Base-by-base conservation (phyloP, 2,329 filamentous ascomycete species). In the Fusarium pseudocircinatum region DNA sequence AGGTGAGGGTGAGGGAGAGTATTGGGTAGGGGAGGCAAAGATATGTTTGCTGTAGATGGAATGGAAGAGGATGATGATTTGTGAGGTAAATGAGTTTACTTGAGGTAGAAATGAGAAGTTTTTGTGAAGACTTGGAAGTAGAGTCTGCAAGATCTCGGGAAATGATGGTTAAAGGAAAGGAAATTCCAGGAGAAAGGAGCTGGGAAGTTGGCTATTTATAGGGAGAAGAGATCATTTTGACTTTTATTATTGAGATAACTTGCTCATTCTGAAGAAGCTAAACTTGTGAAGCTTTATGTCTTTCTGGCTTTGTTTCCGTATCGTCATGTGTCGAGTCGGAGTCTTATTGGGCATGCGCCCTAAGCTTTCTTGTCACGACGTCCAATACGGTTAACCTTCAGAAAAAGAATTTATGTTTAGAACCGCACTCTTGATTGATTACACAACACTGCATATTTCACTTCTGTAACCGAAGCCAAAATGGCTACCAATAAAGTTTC, bases 371-470 rank as follows among this genome's bases (percentile, higher is more conserved):
- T 2, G 20, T 9, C 24, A 6, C 18, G 4, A 18, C 0, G 0
- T 6, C 2, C 3, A 16, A 5, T 9, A 10, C 1, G 10, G 20
- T 53, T 7, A n/a, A 39, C 2, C 14, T 28, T 15, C 0, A 8
- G 2, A 36, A 36, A 20, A 13, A 36, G 26, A 8, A 2, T 1
- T 2, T 2, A 2, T 36, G 0, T 6, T 15, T 0, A 8, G 3
- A 26, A 5, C 9, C 14, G 2, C 3, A 26, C 3, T 15, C 13
- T 12, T 24, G 1, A 1, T 11, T 3, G 2, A 12, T 36, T 36
- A 0, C 16, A 24, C 2, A 7, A 8, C 6, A 6, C 0, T 36
- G 13, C 6, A 2, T 7, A 4, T 34, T 1, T 1, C 0, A 7
- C 4, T 34, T 20, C 8, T 7, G 0, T 4, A 13, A 10, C 3